Base-by-base conservation (phyloP, 345 rosid species). In the Moringa oleifera region DNA sequence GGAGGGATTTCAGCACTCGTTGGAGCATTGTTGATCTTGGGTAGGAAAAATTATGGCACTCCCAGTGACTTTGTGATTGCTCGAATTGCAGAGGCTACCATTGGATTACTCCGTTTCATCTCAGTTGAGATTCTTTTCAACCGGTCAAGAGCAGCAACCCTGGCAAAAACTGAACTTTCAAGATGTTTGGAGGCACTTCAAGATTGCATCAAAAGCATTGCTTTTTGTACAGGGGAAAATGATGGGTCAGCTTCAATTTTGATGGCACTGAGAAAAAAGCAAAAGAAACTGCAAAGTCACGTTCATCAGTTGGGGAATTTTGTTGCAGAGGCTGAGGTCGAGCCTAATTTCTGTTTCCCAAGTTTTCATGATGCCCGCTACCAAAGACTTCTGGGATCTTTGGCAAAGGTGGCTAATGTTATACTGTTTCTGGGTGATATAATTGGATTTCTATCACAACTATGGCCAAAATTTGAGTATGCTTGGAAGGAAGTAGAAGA, bases 21-120 rank as follows among this genome's bases (percentile, higher is more conserved):
- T 18, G 91, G 84, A 24, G 91, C 95, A 16, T 57, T 81, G 37
- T 65, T 83, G 47, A 85, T 88, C 65, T 68, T 88, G 60, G 95
- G 95, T 25, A 78, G 95, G 68, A 79, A 65, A 53, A 65, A 79
- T 46, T 88, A 83, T 18, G 85, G 85, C 25, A 13, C 70, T 31
- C 83, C 89, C 1, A 70, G 75, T 8, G 81, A 77, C 45, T 88
- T 88, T 50, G 89, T 85, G 0, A 83, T 83, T 20, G 64, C 87
- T 53, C 70, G 95, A 55, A 72, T 78, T 0, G 65, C 82, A 21
- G 95, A 83, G 70, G 89, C 80, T 37, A 62, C 83, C 18, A 81
- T 85, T 0, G 95, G 91, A 47, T 46, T 88, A 52, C 64, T 73
- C 65, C 80, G 95, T 72, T 81, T 83, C 67, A 57, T 72, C 60